Percentiles rank a stretch among this genome's conserved stretches.
phyloP scores from a whole-genome alignment of 139 green algal genomes.

The Penium margaritaceum region DNA sequence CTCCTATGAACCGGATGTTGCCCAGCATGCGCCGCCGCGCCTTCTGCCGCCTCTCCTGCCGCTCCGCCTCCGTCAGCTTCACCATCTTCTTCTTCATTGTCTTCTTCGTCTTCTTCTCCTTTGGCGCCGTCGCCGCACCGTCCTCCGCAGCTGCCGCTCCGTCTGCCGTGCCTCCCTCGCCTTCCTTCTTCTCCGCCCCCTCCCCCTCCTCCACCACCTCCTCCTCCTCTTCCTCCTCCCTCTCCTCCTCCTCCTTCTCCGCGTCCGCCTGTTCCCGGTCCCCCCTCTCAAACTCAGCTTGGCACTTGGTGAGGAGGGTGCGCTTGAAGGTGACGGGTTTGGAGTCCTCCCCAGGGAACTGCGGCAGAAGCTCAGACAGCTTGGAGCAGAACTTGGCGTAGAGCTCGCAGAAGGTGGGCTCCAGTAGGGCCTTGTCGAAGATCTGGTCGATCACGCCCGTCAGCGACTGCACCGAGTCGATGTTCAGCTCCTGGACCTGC shows the following conservation, averaged over 20 bases:
- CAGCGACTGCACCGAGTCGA: conserved; percentile 71
- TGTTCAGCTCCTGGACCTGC: conserved; percentile 75
- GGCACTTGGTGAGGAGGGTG: conserved; percentile 95
- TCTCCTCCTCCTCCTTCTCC: conserved; percentile 30
- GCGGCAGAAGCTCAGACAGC: conserved; percentile 17
- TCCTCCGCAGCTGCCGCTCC: neutral
- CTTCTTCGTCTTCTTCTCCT: neutral
- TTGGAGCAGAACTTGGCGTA: conserved; percentile 76
- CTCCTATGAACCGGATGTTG: conserved; percentile 97
- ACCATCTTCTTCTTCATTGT: conserved; percentile 8
- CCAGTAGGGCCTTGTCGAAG: conserved; percentile 95
- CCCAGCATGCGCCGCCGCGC: conserved; percentile 69
- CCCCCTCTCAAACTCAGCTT: conserved; percentile 79
- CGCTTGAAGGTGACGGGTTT: conserved; percentile 76
- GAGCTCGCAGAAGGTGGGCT: conserved; percentile 89
- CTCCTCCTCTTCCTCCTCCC: conserved; percentile 26
- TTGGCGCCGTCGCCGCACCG: neutral
- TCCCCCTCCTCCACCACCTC: no score
- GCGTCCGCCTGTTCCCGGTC: conserved; percentile 23
- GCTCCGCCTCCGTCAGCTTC: conserved; percentile 20
- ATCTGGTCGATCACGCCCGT: conserved; percentile 77
- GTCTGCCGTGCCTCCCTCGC: neutral
- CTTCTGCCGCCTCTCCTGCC: conserved; percentile 10
- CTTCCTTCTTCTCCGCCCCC: conserved; percentile 15
- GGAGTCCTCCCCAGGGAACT: conserved; percentile 27